Conservation (phyloP, 768 basidiomycete genomes). For the Lactarius evosmus region DNA sequence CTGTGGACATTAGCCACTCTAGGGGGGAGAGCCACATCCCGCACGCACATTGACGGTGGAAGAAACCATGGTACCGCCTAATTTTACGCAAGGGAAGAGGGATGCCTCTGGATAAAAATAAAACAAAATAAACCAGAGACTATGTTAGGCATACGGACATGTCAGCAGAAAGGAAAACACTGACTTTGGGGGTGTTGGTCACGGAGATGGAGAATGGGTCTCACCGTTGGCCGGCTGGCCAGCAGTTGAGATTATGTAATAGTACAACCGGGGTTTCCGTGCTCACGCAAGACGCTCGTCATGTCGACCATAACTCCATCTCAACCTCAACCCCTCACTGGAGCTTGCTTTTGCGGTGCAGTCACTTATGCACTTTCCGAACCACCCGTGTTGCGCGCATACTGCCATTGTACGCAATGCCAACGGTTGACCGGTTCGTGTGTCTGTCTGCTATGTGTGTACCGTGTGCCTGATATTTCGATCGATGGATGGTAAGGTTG, state of each 20-base stretch:
- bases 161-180: constrained; percentile 7
- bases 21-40: neutral
- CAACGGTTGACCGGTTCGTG: constrained; percentile 54
- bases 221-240: constrained; percentile 15
- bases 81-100: constrained; percentile 23
- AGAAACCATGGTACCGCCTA: constrained; percentile 23
- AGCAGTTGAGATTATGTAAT: constrained; percentile 26
- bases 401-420: constrained; percentile 70
- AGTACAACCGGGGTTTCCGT: neutral
- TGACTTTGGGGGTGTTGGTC: constrained; percentile 13
- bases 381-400: constrained; percentile 52
- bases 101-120: constrained; percentile 10
- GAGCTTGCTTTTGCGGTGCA: constrained; percentile 58
- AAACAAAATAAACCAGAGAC: neutral
- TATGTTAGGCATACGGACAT: neutral
- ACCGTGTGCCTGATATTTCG: neutral
- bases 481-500: constrained; percentile 39
- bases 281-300: neutral
- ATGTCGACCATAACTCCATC: constrained; percentile 14
- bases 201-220: constrained; percentile 13
- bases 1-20: neutral
- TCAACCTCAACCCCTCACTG: constrained; percentile 31
- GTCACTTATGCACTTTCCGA: constrained; percentile 48
- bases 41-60: constrained; percentile 27
- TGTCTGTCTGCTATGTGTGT: neutral